These are phyloP conservation scores for Somion occarium DNA, from an alignment of 1,284 basidiomycete species.

Conservation along the genomic window DNA sequence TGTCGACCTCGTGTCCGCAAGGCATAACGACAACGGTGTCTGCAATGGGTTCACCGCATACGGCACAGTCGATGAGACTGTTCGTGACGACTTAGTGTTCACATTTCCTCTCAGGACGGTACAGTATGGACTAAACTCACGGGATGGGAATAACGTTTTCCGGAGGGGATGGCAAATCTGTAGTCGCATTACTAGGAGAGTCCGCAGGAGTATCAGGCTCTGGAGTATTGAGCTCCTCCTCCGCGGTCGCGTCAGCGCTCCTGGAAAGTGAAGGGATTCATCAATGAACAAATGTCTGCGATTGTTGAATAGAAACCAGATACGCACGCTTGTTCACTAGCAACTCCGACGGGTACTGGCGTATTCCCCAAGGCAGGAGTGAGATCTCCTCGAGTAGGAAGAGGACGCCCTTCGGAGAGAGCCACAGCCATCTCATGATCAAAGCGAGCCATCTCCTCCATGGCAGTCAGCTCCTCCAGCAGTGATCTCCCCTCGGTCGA, in stretches of 20 bases:
- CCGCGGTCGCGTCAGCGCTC: no score
- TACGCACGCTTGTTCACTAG: no score
- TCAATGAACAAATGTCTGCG: no score
- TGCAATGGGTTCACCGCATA: conserved; percentile 14
- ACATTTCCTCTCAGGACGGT: background rate
- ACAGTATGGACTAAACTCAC: background rate
- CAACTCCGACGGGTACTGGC: no score
- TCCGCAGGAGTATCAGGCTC: no score
- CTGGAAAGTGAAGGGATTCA: no score
- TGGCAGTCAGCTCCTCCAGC: conserved; percentile 13
- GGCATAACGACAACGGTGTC: conserved; percentile 2
- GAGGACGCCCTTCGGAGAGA: conserved; percentile 14
- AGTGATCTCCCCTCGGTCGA: conserved; percentile 3
- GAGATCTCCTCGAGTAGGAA: conserved; percentile 8
- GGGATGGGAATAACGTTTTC: background rate
- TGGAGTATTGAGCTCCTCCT: no score
- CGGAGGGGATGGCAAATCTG: background rate
- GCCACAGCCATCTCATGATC: conserved; percentile 19
- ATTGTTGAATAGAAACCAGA: no score
- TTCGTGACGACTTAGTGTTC: background rate
- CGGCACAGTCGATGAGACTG: conserved; percentile 7
- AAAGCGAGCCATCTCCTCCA: conserved; percentile 17
- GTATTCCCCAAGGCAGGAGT: no score
- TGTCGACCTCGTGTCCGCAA: conserved; percentile 18
- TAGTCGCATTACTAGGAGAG: no score